Evolutionary conservation across 2,329 filamentous ascomycete genomes (phyloP).

Genomic region (Fusarium goolgardi): DNA sequence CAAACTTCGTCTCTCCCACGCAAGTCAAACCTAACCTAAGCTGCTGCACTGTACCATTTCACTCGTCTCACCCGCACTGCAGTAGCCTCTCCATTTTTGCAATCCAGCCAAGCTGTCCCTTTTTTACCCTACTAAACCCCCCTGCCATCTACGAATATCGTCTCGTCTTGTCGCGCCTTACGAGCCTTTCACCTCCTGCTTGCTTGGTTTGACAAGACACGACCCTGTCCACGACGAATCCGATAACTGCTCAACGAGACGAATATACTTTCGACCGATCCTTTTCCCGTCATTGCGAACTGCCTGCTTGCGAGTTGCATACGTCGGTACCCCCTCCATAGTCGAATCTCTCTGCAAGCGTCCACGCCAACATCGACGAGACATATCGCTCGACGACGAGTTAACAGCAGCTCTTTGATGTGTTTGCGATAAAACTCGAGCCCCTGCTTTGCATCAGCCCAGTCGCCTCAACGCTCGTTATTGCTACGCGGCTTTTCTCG

Average conservation of each 20-base stretch:
- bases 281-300: conserved; percentile 33
- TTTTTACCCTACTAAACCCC: conserved; percentile 34
- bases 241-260: conserved; percentile 29
- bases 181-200: conserved; percentile 26
- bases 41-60: conserved; percentile 10
- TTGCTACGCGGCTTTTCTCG: conserved; percentile 32
- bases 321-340: conserved; percentile 17
- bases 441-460: background rate
- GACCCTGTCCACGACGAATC: conserved; percentile 27
- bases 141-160: conserved; percentile 31
- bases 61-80: conserved; percentile 32
- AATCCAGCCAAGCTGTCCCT: conserved; percentile 48
- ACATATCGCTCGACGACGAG: conserved; percentile 1
- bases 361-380: conserved; percentile 17
- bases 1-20: conserved; percentile 40
- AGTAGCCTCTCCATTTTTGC: conserved; percentile 38
- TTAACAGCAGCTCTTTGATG: conserved; percentile 36
- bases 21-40: conserved; percentile 13
- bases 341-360: conserved; percentile 9
- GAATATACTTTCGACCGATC: conserved; percentile 25
- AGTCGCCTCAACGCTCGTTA: conserved; percentile 34
- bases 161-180: conserved; percentile 36
- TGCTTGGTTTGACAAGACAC: conserved; percentile 28
- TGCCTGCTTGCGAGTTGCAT: conserved; percentile 12
- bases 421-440: conserved; percentile 36